phyloP scores from a whole-genome alignment of 2,329 filamentous ascomycete genomes.

The Herpotrichia juniperi region DNA sequence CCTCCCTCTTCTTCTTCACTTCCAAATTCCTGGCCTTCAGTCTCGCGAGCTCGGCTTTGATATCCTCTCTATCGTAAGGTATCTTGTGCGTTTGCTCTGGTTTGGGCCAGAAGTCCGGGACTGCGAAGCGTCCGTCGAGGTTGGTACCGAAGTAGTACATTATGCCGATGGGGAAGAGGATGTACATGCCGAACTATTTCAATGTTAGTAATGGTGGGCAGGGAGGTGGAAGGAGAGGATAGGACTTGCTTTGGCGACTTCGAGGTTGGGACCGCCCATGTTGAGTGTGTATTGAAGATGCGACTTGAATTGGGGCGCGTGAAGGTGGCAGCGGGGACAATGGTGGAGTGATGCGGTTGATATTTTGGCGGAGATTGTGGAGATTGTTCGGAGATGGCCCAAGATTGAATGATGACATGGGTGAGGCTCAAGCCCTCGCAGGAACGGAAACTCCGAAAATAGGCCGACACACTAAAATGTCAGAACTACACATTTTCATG shows the following conservation, averaged over 20 bases:
- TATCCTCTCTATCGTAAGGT: constrained; percentile 79
- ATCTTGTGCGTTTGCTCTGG: constrained; percentile 77
- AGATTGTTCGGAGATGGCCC: constrained; percentile 26
- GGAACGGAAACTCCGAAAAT: too few species aligned
- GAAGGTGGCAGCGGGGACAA: constrained; percentile 8
- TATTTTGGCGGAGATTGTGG: constrained; percentile 7
- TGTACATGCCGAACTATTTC: constrained; percentile 90
- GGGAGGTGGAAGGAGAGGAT: constrained; percentile 9
- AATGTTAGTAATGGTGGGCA: constrained; percentile 5
- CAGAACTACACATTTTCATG: too few species aligned
- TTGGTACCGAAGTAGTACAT: constrained; percentile 99
- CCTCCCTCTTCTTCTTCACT: constrained; percentile 54
- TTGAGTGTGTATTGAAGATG: constrained; percentile 32
- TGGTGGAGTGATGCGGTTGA: constrained; percentile 5
- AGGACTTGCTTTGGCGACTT: constrained; percentile 83
- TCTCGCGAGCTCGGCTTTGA: constrained; percentile 78
- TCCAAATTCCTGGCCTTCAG: constrained; percentile 61
- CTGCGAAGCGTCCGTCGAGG: constrained; percentile 82
- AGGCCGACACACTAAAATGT: too few species aligned
- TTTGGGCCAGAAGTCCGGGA: constrained; percentile 93
- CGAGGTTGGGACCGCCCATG: constrained; percentile 86
- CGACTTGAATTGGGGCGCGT: constrained; percentile 4
- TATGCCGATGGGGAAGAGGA: constrained; percentile 97
- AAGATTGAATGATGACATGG: not conserved
- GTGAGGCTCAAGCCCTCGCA: too few species aligned